phyloP scores from a whole-genome alignment of 352 stramenopile genomes.

The Thalassiosira sp. region DNA sequence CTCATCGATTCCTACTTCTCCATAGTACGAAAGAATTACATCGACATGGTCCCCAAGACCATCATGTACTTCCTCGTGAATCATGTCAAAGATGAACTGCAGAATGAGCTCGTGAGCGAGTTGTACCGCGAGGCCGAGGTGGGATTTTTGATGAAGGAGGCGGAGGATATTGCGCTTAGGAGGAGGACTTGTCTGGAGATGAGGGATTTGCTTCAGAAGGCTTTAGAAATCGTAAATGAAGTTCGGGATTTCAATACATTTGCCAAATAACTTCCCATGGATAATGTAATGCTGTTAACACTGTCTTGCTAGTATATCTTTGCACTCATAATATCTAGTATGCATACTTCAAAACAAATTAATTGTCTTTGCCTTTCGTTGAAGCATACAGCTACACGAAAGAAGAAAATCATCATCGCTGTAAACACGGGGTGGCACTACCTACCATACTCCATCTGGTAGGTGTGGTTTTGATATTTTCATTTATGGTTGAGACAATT shows the following conservation, averaged over 20 bases:
- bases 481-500: too few species aligned
- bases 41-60: slow-evolving; percentile 99
- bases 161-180: slow-evolving; percentile 91
- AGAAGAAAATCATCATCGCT: too few species aligned
- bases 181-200: slow-evolving; percentile 96
- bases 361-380: too few species aligned
- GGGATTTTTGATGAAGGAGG: slow-evolving; percentile 93
- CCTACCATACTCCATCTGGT: too few species aligned
- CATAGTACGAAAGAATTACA: slow-evolving; percentile 98
- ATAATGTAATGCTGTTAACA: too few species aligned
- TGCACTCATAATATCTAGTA: too few species aligned
- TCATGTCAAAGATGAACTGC: slow-evolving; percentile 94
- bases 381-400: too few species aligned
- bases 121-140: slow-evolving; percentile 97
- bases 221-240: slow-evolving; percentile 97
- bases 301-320: too few species aligned
- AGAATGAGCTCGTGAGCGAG: slow-evolving; percentile 96
- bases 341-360: too few species aligned
- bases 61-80: slow-evolving; percentile 98
- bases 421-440: too few species aligned
- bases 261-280: too few species aligned
- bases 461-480: too few species aligned
- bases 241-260: slow-evolving; percentile 97
- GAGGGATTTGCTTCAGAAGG: slow-evolving; percentile 92
- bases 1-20: slow-evolving; percentile 97